Evolutionary conservation across 2,329 filamentous ascomycete species (phyloP).

Genomic region (Xylariaceae sp.): DNA sequence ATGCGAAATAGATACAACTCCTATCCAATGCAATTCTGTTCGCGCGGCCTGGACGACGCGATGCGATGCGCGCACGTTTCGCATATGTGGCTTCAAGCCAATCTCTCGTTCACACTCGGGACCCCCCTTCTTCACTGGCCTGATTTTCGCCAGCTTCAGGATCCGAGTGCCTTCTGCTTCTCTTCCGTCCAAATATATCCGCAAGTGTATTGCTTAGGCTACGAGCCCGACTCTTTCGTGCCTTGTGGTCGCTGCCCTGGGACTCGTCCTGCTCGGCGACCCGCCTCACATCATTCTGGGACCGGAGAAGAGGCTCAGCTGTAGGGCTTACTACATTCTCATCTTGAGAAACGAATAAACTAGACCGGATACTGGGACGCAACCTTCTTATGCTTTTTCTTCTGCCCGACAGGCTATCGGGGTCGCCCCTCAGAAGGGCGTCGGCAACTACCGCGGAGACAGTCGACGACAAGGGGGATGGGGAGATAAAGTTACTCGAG

Average conservation of each 20-base stretch:
- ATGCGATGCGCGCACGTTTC: no score
- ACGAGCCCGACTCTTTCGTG: slow-evolving; percentile 30
- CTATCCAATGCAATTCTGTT: slow-evolving; percentile 25
- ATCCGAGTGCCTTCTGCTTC: slow-evolving; percentile 22
- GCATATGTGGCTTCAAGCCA: no score
- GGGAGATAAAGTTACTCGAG: slow-evolving; percentile 50
- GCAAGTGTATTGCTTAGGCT: slow-evolving; percentile 37
- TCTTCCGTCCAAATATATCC: slow-evolving; percentile 30
- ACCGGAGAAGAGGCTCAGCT: slow-evolving; percentile 18
- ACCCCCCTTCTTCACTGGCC: slow-evolving; percentile 2
- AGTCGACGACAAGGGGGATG: slow-evolving; percentile 56
- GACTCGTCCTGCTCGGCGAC: slow-evolving; percentile 15
- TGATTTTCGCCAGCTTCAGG: slow-evolving; percentile 18
- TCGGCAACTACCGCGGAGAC: slow-evolving; percentile 56
- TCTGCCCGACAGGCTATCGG: slow-evolving; percentile 28
- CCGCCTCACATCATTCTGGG: slow-evolving; percentile 13
- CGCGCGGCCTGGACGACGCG: no score
- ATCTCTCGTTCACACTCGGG: no score
- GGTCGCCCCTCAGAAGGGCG: slow-evolving; percentile 40
- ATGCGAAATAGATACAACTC: slow-evolving; percentile 14
- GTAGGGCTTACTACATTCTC: slow-evolving; percentile 18
- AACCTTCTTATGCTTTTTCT: slow-evolving; percentile 43
- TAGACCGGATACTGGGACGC: slow-evolving; percentile 47
- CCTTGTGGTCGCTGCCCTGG: slow-evolving; percentile 9
- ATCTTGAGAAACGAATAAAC: slow-evolving; percentile 49